A percentile compares a stretch with the other conserved stretches of the same genome.
Evolutionary conservation across 495 filamentous ascomycete species (phyloP).

Genomic region (Neurospora tetraspora): DNA sequence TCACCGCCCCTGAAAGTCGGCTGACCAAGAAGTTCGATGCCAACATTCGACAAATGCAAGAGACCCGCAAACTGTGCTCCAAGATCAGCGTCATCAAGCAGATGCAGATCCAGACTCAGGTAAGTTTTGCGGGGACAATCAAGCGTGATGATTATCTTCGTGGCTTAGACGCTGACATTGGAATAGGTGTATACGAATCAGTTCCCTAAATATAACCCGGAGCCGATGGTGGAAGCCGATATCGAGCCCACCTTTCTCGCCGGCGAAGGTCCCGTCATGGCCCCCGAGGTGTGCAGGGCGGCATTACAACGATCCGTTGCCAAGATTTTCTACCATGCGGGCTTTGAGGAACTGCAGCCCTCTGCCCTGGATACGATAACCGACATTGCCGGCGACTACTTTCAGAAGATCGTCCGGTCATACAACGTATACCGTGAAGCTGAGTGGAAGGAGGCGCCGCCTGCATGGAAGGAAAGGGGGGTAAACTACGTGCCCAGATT

Average conservation of each 20-base stretch:
- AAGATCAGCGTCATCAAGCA: constrained; percentile 98
- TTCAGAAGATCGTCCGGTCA: constrained; percentile 68
- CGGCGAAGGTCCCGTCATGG: constrained; percentile 79
- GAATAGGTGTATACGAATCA: constrained; percentile 90
- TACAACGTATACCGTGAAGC: constrained; percentile 74
- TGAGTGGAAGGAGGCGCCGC: constrained; percentile 49
- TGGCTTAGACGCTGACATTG: constrained; percentile 5
- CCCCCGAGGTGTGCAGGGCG: constrained; percentile 64
- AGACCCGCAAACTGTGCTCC: constrained; percentile 88
- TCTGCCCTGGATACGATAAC: constrained; percentile 85
- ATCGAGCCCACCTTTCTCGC: constrained; percentile 75
- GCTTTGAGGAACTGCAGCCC: constrained; percentile 95
- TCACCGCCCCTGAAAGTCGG: constrained; percentile 64
- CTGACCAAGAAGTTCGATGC: constrained; percentile 73
- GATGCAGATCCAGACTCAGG: constrained; percentile 97
- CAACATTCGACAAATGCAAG: constrained; percentile 93
- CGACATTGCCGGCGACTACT: constrained; percentile 83
- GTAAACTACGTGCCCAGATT: constrained; percentile 55
- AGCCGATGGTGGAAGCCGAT: constrained; percentile 81
- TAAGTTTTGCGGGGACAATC: constrained; percentile 27
- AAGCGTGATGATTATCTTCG: neutral
- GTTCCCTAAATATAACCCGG: constrained; percentile 92
- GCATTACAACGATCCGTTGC: constrained; percentile 83
- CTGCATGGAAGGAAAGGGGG: constrained; percentile 28
- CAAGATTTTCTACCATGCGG: constrained; percentile 92